Evolutionary conservation across 148 eudicot genomes (phyloP), one percentile per base, ranked within the genome.

Genomic region (Pouteria glomerata): DNA sequence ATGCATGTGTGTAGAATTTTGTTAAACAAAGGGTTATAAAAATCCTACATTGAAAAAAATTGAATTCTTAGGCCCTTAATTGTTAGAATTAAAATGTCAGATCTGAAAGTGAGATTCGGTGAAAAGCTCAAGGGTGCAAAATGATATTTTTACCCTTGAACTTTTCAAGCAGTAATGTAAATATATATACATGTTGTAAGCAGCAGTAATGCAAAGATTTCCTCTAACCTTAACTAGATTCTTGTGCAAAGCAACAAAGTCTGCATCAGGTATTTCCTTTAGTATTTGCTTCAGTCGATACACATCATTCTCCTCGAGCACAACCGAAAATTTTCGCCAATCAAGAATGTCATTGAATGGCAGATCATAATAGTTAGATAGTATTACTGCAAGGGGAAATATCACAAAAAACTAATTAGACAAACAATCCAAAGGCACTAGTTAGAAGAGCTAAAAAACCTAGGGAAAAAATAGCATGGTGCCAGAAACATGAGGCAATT

Each of bases 201-300:
- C 16, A 50, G n/a, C 55, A 16, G 55, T 18, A 50, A 50, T 55
- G 29, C 12, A 55, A 24, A 21, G 14, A 30, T 57, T n/a, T n/a
- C n/a, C n/a, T 70, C 35, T 27, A 74, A 87, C 90, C 90, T 84
- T 69, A 26, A 87, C 88, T 63, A 84, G 55, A 80, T 87, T 87
- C 63, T 61, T 82, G 77, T 84, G 90, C 37, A 87, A 82, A 65
- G 78, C 68, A 37, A 74, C 79, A 64, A 82, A 87, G 52, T 84
- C 85, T 19, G 72, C 71, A 37, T 84, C 57, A 21, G 88, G 57
- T 71, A 84, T 82, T 30, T 53, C 74, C 85, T 84, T 87, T 23
- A 87, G 84, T 48, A 80, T 85, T 73, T 82, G 85, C 78, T 87
- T 87, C 61, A 87, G 86, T 71, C 76, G 83, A 75, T 87, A 87